Conservation (phyloP, 768 basidiomycete species). For the Tylopilus cervinicoccineus region DNA sequence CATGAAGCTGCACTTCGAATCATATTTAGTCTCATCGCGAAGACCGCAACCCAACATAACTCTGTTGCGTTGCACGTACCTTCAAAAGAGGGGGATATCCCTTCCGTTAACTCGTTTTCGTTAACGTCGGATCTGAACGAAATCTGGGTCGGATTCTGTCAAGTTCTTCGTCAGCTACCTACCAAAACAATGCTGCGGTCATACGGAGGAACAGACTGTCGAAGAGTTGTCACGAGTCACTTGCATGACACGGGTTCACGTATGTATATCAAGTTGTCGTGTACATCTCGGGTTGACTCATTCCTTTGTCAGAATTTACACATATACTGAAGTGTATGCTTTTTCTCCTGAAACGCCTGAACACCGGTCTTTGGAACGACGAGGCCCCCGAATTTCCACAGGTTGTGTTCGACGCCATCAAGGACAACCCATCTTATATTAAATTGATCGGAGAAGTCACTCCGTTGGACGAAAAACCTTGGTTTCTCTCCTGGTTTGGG, state of each 20-base stretch:
- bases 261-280: conserved; percentile 37
- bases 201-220: conserved; percentile 39
- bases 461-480: conserved; percentile 35
- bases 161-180: conserved; percentile 54
- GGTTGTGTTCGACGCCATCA: conserved; percentile 77
- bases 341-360: conserved; percentile 56
- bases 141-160: conserved; percentile 50
- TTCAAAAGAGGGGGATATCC: conserved; percentile 4
- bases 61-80: not conserved
- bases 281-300: not conserved
- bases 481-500: conserved; percentile 62
- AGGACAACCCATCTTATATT: conserved; percentile 64
- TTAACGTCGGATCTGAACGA: conserved; percentile 39
- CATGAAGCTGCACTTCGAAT: conserved; percentile 45
- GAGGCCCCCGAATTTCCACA: conserved; percentile 72
- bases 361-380: conserved; percentile 59
- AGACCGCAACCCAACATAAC: conserved; percentile 4
- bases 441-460: conserved; percentile 39
- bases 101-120: conserved; percentile 10
- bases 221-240: conserved; percentile 56
- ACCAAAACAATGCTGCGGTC: conserved; percentile 35
- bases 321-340: conserved; percentile 56
- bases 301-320: conserved; percentile 47
- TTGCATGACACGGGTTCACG: conserved; percentile 56
- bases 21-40: conserved; percentile 29